These are phyloP conservation scores for Gynandropsis gynandra DNA, from an alignment of 345 rosid genomes.

Conservation along the genomic window DNA sequence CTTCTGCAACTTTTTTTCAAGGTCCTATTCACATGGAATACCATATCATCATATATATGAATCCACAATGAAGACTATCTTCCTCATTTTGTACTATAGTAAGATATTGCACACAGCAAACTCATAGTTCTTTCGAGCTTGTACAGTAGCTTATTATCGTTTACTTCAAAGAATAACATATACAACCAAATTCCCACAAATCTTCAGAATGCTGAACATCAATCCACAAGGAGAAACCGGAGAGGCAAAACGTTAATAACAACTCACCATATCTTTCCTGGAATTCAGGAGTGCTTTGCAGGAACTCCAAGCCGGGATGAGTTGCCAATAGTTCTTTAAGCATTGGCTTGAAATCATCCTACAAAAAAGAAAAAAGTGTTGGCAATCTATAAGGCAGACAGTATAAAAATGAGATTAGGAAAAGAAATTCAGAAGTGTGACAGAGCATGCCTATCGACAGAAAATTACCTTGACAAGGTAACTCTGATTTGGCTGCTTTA, in stretches of 20 bases:
- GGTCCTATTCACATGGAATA: neutral
- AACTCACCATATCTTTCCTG: conserved; percentile 98
- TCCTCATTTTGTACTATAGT: neutral
- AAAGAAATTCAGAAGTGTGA: neutral
- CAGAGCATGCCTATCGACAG: neutral
- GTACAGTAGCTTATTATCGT: neutral
- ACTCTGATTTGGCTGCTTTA: conserved; percentile 64
- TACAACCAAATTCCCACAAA: neutral
- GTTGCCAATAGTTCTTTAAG: conserved; percentile 87
- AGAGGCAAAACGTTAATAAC: conserved; percentile 4
- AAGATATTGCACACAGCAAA: neutral
- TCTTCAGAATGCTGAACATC: neutral
- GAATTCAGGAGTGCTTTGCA: conserved; percentile 95
- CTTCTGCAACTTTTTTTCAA: neutral
- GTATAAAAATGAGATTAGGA: neutral
- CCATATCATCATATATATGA: conserved; percentile 1
- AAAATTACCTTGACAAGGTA: conserved; percentile 60
- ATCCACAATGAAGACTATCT: neutral
- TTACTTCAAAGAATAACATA: neutral
- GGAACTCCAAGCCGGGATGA: conserved; percentile 95
- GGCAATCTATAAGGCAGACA: conserved; percentile 4
- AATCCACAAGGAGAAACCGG: neutral
- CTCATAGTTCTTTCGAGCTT: conserved; percentile 1
- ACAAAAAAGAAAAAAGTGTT: conserved; percentile 10
- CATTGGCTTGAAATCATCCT: conserved; percentile 91